These are phyloP conservation scores for Carex cristatella DNA, from an alignment of 176 grass and related monocot species.

Conservation along the genomic window DNA sequence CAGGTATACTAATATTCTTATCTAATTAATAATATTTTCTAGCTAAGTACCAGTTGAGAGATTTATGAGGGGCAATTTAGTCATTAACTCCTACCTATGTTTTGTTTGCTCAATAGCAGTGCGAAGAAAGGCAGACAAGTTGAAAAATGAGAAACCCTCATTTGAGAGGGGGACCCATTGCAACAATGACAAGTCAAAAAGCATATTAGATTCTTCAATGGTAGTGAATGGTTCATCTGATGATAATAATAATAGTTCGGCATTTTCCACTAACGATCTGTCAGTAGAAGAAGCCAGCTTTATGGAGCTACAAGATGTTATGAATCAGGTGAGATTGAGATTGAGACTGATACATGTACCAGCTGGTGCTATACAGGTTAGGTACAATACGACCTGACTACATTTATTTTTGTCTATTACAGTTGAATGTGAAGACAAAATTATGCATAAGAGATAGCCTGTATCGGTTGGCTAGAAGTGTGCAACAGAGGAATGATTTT, in stretches of 20 bases:
- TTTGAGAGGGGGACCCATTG: constrained; percentile 31
- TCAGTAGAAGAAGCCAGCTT: constrained; percentile 65
- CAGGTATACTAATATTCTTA: neutral
- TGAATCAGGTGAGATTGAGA: constrained; percentile 55
- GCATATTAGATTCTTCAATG: constrained; percentile 40
- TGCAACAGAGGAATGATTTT: constrained; percentile 58
- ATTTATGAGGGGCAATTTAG: constrained; percentile 38
- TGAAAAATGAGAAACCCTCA: constrained; percentile 28
- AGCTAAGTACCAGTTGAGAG: neutral
- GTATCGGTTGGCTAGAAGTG: constrained; percentile 87
- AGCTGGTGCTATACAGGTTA: neutral
- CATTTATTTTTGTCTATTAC: constrained; percentile 21
- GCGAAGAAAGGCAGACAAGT: constrained; percentile 35
- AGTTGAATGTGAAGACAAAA: constrained; percentile 85
- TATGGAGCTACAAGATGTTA: constrained; percentile 67
- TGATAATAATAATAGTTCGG: constrained; percentile 17
- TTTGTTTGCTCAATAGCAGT: constrained; percentile 23
- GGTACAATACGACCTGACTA: neutral
- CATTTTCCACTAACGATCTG: constrained; percentile 44
- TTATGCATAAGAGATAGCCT: constrained; percentile 88
- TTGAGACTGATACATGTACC: neutral
- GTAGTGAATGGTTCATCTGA: constrained; percentile 44
- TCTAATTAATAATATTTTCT: neutral
- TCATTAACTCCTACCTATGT: neutral
- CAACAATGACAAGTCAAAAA: constrained; percentile 4